Base-by-base conservation (phyloP, 2,329 filamentous ascomycete species). In the Cytospora piceae region DNA sequence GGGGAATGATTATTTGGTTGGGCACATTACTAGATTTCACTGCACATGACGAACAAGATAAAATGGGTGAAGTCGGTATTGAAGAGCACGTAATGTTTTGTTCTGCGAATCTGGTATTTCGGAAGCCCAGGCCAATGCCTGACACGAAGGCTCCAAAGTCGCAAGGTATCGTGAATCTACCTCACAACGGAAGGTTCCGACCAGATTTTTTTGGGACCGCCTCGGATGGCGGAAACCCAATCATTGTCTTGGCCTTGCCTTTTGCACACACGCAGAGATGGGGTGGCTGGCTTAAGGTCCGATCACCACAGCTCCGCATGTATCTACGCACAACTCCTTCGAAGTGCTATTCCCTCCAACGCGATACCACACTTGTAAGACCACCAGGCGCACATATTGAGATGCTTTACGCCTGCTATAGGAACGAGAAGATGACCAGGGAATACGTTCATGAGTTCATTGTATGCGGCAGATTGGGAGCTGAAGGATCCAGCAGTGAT, bases 251-350 rank as follows among this genome's bases (percentile, higher is more conserved):
- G 22, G 46, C 3, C n/a, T 24, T 49, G 46, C n/a, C 46, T 20
- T 46, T 49, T 49, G 46, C 46, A 49, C 46, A 49, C 46, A 49
- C 46, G 46, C 46, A 49, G 46, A 49, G 46, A 49, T 49, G 46
- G 46, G n/a, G 46, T 49, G 46, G 46, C 46, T 22, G 46, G 46
- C 46, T 49, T 49, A 7, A 49, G 46, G 46, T 49, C 46, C 46
- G 46, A 22, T 49, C 46, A 49, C 46, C 46, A 49, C 46, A 49
- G 46, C 46, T 24, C 46, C 46, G 46, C 46, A 49, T 24, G n/a
- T 49, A 49, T 49, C 46, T 22, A 49, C 46, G 46, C 46, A 49
- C 46, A 24, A 49, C 46, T 49, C 46, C n/a, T 49, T 14, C 20
- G n/a, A 49, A 49, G 46, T 24, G 46, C 46, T 49, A 49, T 49